A percentile compares a stretch with the other conserved stretches of the same genome.
These are phyloP conservation scores for Nicotiana tabacum DNA, from an alignment of 257 asterid species.

Conservation along the genomic window DNA sequence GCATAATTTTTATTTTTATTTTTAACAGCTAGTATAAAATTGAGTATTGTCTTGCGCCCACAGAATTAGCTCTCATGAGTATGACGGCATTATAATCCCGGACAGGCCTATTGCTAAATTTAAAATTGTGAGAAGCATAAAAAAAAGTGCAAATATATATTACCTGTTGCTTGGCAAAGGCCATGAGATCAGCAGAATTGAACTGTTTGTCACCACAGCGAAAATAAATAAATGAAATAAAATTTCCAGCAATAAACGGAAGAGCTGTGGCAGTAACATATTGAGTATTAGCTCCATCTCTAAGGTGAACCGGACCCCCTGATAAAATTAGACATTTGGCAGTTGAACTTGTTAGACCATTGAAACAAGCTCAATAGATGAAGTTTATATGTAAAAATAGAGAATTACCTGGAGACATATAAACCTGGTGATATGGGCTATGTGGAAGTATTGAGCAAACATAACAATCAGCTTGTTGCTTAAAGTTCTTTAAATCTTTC, in stretches of 20 bases:
- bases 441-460: slow-evolving; percentile 58
- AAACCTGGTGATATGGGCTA: slow-evolving; percentile 58
- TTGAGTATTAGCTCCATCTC: slow-evolving; percentile 83
- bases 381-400: background rate
- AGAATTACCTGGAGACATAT: slow-evolving; percentile 52
- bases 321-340: background rate
- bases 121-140: background rate
- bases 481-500: slow-evolving; percentile 37
- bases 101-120: background rate
- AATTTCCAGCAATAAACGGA: no score
- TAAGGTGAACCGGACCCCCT: slow-evolving; percentile 62
- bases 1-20: no score
- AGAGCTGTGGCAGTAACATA: slow-evolving; percentile 65
- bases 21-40: no score
- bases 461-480: slow-evolving; percentile 59
- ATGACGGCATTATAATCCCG: background rate
- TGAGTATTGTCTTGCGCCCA: no score
- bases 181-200: slow-evolving; percentile 26
- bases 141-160: background rate
- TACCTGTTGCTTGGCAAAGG: slow-evolving; percentile 68
- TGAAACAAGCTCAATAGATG: background rate
- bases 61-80: background rate
- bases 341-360: background rate
- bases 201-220: slow-evolving; percentile 38
- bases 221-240: no score